A percentile compares a stretch with the other conserved stretches of the same genome.
Evolutionary conservation across 2,329 filamentous ascomycete genomes (phyloP).

Genomic region (Colletotrichum chlorophyti): DNA sequence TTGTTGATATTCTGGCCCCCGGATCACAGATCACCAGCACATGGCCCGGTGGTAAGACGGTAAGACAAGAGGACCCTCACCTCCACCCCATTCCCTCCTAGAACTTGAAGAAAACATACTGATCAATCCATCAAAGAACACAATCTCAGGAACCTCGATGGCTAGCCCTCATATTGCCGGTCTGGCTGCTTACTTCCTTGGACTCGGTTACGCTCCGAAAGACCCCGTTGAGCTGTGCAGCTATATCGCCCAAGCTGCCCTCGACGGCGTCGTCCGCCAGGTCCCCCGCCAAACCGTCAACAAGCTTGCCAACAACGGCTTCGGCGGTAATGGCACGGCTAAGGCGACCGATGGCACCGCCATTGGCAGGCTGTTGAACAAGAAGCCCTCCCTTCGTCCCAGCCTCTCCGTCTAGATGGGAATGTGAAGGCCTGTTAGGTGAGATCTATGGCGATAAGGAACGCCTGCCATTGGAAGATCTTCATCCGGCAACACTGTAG

Average conservation of each 20-base stretch:
- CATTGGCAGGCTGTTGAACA: slow-evolving; percentile 12
- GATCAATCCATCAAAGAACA: too few relatives aligned
- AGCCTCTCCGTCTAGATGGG: not conserved
- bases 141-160: slow-evolving; percentile 32
- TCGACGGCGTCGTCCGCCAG: slow-evolving; percentile 44
- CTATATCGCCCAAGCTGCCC: slow-evolving; percentile 48
- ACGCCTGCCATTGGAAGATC: too few relatives aligned
- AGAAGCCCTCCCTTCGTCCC: slow-evolving; percentile 4
- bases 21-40: slow-evolving; percentile 54
- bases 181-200: slow-evolving; percentile 42
- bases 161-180: slow-evolving; percentile 31
- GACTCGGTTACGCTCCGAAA: slow-evolving; percentile 48
- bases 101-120: too few relatives aligned
- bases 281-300: slow-evolving; percentile 43
- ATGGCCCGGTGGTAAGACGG: slow-evolving; percentile 50
- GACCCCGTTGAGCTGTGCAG: slow-evolving; percentile 42
- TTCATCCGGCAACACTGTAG: too few relatives aligned
- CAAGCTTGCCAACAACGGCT: slow-evolving; percentile 42
- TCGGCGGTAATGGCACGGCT: slow-evolving; percentile 18
- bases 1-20: slow-evolving; percentile 60
- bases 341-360: slow-evolving; percentile 4
- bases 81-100: too few relatives aligned
- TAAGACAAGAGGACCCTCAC: too few relatives aligned
- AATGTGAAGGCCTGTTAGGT: too few relatives aligned
- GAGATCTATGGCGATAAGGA: not conserved